Percentiles rank a stretch among this genome's conserved stretches.
Conservation (phyloP, 768 basidiomycete species). For the Lactarius akahatsu region DNA sequence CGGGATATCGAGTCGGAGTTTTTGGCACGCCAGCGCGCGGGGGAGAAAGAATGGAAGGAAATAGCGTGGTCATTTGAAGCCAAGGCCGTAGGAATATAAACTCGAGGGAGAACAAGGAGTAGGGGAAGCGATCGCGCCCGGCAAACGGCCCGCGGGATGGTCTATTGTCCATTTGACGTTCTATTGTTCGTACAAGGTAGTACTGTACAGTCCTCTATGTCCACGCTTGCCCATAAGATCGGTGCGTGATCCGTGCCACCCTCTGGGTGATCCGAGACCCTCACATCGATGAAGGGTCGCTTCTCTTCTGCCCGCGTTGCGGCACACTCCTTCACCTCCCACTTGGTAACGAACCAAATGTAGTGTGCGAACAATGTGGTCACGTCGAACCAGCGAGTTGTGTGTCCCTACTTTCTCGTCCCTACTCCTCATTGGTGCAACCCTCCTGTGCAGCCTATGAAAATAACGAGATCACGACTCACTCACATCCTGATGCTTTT, state of each 20-base stretch:
- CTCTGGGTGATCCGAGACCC: slow-evolving; percentile 2
- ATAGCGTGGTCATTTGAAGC: slow-evolving; percentile 1
- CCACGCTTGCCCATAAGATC: slow-evolving; percentile 46
- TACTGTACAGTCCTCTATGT: slow-evolving; percentile 13
- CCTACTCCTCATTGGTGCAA: neutral
- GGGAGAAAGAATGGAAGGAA: slow-evolving; percentile 14
- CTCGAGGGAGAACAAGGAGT: neutral
- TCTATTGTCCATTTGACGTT: neutral
- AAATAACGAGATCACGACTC: slow-evolving; percentile 84
- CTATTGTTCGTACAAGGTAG: neutral
- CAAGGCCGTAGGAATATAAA: slow-evolving; percentile 1
- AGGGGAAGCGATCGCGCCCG: neutral
- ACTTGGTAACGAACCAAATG: slow-evolving; percentile 64
- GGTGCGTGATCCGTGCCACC: slow-evolving; percentile 36
- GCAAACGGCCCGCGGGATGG: neutral
- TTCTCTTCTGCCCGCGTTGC: slow-evolving; percentile 93
- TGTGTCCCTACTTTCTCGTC: slow-evolving; percentile 44
- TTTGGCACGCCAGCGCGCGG: slow-evolving; percentile 22
- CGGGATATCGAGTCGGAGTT: slow-evolving; percentile 18
- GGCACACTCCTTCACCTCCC: slow-evolving; percentile 88
- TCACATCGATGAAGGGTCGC: slow-evolving; percentile 56
- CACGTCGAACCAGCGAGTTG: slow-evolving; percentile 86
- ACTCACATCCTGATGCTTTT: slow-evolving; percentile 92
- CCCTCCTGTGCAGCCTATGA: slow-evolving; percentile 69
- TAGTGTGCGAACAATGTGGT: slow-evolving; percentile 86